These are phyloP conservation scores for Trypanosoma congolense DNA, from an alignment of 208 protist species.

Conservation along the genomic window DNA sequence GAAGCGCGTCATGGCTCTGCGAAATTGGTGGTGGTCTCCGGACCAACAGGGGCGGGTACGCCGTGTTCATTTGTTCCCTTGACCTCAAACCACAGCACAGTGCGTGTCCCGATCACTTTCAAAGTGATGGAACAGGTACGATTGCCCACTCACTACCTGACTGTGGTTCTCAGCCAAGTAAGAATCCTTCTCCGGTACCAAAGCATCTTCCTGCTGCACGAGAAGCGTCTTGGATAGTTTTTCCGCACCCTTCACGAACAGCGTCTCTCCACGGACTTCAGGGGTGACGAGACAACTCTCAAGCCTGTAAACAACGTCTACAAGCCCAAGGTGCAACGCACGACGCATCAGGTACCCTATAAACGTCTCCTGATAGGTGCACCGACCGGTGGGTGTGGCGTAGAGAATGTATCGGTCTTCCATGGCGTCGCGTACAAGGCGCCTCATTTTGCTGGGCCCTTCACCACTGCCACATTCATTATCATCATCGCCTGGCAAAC, in stretches of 20 bases:
- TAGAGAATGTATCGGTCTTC: slow-evolving; percentile 83
- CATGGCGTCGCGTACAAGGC: slow-evolving; percentile 53
- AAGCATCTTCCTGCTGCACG: background rate
- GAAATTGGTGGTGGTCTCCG: slow-evolving; percentile 44
- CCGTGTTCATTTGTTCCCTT: slow-evolving; percentile 46
- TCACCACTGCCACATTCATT: too few species aligned
- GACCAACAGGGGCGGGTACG: slow-evolving; percentile 29
- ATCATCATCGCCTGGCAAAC: too few species aligned
- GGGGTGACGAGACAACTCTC: slow-evolving; percentile 67
- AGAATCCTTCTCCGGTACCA: background rate
- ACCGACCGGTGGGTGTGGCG: slow-evolving; percentile 37
- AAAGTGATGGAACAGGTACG: slow-evolving; percentile 76
- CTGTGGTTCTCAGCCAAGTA: background rate
- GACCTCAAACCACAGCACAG: slow-evolving; percentile 56
- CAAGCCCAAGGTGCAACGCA: slow-evolving; percentile 51
- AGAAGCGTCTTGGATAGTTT: background rate
- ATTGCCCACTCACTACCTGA: slow-evolving; percentile 16
- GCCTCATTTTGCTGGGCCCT: slow-evolving; percentile 25
- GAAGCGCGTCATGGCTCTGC: slow-evolving; percentile 45
- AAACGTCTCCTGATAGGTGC: slow-evolving; percentile 66
- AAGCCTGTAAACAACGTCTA: slow-evolving; percentile 60
- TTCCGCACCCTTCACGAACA: background rate
- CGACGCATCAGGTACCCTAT: slow-evolving; percentile 65
- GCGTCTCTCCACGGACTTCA: slow-evolving; percentile 18
- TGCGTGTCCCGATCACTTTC: slow-evolving; percentile 33